These are phyloP conservation scores for Aspergillus udagawae DNA, from an alignment of 2,329 filamentous ascomycete genomes.

Conservation along the genomic window DNA sequence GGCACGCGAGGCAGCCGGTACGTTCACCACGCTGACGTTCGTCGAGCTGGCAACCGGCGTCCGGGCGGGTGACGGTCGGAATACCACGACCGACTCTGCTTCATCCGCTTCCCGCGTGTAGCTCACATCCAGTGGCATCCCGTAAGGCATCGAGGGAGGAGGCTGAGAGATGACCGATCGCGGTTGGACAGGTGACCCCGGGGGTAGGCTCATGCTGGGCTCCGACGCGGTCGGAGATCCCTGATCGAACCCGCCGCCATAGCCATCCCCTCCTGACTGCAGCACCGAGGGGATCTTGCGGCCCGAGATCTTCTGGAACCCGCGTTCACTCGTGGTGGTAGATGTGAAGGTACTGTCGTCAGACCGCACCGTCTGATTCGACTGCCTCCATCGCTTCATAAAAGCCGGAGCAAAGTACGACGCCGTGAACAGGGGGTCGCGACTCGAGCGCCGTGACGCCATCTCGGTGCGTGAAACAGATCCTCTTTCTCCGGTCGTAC, in stretches of 20 bases:
- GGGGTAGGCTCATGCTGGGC: slow-evolving; percentile 18
- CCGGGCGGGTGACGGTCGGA: slow-evolving; percentile 41
- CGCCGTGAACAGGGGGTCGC: slow-evolving; percentile 36
- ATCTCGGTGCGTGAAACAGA: slow-evolving; percentile 23
- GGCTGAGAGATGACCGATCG: slow-evolving; percentile 22
- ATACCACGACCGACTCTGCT: slow-evolving; percentile 27
- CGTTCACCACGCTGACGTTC: slow-evolving; percentile 21
- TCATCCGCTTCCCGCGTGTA: slow-evolving; percentile 30
- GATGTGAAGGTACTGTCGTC: slow-evolving; percentile 30
- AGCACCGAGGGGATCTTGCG: slow-evolving; percentile 46
- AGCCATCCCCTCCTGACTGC: slow-evolving; percentile 45
- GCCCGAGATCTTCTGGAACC: slow-evolving; percentile 48
- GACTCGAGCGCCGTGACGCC: slow-evolving; percentile 36
- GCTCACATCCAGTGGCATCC: slow-evolving; percentile 28
- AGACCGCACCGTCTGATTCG: slow-evolving; percentile 22
- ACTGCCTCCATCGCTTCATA: slow-evolving; percentile 39
- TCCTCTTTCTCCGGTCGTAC: slow-evolving; percentile 8
- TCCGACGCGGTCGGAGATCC: slow-evolving; percentile 29
- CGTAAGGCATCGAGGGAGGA: slow-evolving; percentile 26
- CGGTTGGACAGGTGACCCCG: slow-evolving; percentile 21
- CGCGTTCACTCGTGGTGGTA: slow-evolving; percentile 37
- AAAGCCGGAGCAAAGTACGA: slow-evolving; percentile 37
- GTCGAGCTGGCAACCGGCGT: slow-evolving; percentile 39
- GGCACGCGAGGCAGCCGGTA: slow-evolving; percentile 21
- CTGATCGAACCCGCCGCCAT: slow-evolving; percentile 34